Base-by-base conservation (phyloP, 2,329 filamentous ascomycete genomes). In the Penicillium rolfsii region DNA sequence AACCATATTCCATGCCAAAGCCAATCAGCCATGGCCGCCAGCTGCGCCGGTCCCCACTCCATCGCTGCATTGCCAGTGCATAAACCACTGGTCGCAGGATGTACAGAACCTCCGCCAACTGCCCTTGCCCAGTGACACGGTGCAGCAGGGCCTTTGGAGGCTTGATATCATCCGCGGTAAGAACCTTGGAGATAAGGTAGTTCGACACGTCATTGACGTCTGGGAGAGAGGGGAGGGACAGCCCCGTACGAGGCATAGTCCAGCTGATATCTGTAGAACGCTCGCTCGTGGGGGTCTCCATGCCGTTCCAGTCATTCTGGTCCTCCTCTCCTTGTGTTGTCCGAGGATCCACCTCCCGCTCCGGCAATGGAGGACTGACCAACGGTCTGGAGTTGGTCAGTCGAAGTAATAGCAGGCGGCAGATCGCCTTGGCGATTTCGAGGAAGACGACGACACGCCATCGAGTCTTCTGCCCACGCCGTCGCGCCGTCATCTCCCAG, bases 121-220 rank as follows among this genome's bases (percentile, higher is more conserved):
- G 91, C 0, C 93, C 93, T 63, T 90, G 89, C 1, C 95, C 83
- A 3, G 75, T 78, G 33, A 82, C 82, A 38, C 87, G 87, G 73
- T 96, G 93, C n/a, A 98, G 83, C 6, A 99, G 85, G 57, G 90
- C 89, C 38, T 90, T 89, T 0, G 95, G 91, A 0, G 94, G 91
- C 76, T 97, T 97, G 81, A 99, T 95, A 74, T 98, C 95, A 78
- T 99, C 95, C 8, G 95, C 92, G 0, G 92, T 97, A 50, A 99
- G 84, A 12, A 98, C 94, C 67, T 96, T 93, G 36, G 90, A 89
- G 26, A 96, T 86, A 4, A 99, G 85, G 76, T 96, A 99, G 48
- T 86, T 87, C 54, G 91, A 91, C 61, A 97, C 93, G 69, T 97
- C 91, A 55, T 88, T 85, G 0, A 89, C 85, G 59, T 89, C 88